These are phyloP conservation scores for Xylariaceae sp. DNA, from an alignment of 2,329 filamentous ascomycete species.

Conservation along the genomic window DNA sequence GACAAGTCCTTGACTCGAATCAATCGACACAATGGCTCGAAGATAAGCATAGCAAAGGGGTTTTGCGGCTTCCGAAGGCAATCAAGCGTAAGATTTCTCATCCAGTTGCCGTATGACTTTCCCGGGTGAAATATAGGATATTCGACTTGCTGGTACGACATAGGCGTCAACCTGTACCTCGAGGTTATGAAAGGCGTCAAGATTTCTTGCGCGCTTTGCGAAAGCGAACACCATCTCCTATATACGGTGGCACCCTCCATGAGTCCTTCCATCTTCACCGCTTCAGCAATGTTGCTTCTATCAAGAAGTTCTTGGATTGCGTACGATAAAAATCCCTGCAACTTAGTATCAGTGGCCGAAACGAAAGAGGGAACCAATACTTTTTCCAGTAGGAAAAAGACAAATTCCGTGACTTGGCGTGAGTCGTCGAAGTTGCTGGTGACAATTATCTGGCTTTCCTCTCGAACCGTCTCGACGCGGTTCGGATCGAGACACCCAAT, in stretches of 20 bases:
- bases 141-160: conserved; percentile 50
- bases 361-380: conserved; percentile 88
- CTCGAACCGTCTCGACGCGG: conserved; percentile 72
- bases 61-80: conserved; percentile 75
- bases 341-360: conserved; percentile 78
- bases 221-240: conserved; percentile 72
- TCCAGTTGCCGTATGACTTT: conserved; percentile 73
- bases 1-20: conserved; percentile 82
- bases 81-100: conserved; percentile 75
- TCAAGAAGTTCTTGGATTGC: conserved; percentile 89
- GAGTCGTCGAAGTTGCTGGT: conserved; percentile 77
- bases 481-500: conserved; percentile 92
- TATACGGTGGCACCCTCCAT: conserved; percentile 57
- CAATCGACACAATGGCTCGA: conserved; percentile 74
- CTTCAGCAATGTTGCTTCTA: conserved; percentile 66
- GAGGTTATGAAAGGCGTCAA: conserved; percentile 86
- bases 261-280: conserved; percentile 41
- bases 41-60: conserved; percentile 69
- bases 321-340: conserved; percentile 89
- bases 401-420: conserved; percentile 79
- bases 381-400: conserved; percentile 78
- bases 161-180: conserved; percentile 68
- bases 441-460: conserved; percentile 79
- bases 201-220: conserved; percentile 72
- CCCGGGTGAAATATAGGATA: conserved; percentile 76